Evolutionary conservation across 371 early-diverging fungal species (phyloP).

Genomic region (Apophysomyces elegans): DNA sequence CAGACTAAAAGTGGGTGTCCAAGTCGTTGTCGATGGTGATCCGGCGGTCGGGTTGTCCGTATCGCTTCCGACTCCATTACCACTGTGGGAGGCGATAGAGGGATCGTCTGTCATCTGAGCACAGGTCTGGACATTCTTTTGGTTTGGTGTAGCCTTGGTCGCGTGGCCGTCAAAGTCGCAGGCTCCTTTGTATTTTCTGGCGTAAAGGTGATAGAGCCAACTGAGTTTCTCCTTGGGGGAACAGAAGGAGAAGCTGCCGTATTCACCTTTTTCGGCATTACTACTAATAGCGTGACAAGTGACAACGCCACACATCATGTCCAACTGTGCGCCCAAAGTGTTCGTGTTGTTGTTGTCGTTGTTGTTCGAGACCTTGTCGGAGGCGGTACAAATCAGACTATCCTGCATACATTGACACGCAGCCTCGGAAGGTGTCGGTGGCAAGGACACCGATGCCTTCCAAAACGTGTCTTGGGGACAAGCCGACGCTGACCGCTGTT

Average conservation of each 20-base stretch:
- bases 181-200: slow-evolving; percentile 19
- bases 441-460: slow-evolving; percentile 61
- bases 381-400: slow-evolving; percentile 62
- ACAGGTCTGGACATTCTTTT: neutral
- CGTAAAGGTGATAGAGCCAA: slow-evolving; percentile 44
- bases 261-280: slow-evolving; percentile 55
- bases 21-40: neutral
- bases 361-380: slow-evolving; percentile 43
- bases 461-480: slow-evolving; percentile 67
- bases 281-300: slow-evolving; percentile 58
- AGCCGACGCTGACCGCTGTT: slow-evolving; percentile 28
- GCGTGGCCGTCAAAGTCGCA: slow-evolving; percentile 50
- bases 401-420: slow-evolving; percentile 74
- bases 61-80: neutral
- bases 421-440: slow-evolving; percentile 72
- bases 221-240: slow-evolving; percentile 53
- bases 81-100: neutral
- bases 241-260: slow-evolving; percentile 64
- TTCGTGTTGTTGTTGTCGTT: slow-evolving; percentile 23
- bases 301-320: slow-evolving; percentile 56
- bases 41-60: neutral
- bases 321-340: slow-evolving; percentile 42
- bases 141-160: neutral
- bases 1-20: neutral
- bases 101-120: slow-evolving; percentile 1